phyloP scores from a whole-genome alignment of 2,329 filamentous ascomycete species.

The Trichoderma koningii region DNA sequence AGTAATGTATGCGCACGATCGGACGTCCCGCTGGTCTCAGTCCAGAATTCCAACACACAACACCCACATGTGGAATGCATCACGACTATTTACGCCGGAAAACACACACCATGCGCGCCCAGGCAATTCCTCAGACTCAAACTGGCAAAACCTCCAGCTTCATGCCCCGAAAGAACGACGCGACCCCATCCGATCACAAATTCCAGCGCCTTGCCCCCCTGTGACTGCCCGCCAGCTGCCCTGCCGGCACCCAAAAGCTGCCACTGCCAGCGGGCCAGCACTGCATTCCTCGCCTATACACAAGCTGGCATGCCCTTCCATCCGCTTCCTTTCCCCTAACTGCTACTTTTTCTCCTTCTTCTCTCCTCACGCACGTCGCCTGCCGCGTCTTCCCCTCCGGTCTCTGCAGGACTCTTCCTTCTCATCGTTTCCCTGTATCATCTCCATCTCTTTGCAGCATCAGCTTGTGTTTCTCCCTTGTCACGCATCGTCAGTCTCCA shows the following conservation, averaged over 20 bases:
- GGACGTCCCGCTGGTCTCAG: background rate
- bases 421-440: constrained; percentile 3
- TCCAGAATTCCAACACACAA: constrained; percentile 21
- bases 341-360: constrained; percentile 3
- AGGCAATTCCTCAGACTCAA: background rate
- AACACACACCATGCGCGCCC: background rate
- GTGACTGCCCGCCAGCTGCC: constrained; percentile 21
- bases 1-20: background rate
- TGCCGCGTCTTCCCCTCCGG: constrained; percentile 18
- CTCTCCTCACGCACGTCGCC: constrained; percentile 22
- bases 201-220: constrained; percentile 26
- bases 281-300: constrained; percentile 31
- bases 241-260: constrained; percentile 13
- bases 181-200: constrained; percentile 20
- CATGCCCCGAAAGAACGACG: background rate
- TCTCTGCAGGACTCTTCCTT: constrained; percentile 11
- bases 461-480: background rate
- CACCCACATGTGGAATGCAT: constrained; percentile 29
- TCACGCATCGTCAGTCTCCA: constrained; percentile 18
- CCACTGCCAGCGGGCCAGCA: constrained; percentile 29
- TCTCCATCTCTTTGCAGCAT: constrained; percentile 1
- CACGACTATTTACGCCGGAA: background rate
- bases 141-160: background rate
- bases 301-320: constrained; percentile 22
- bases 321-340: background rate